phyloP scores from a whole-genome alignment of 31 red algal genomes.

The Asparagopsis taxiformis region DNA sequence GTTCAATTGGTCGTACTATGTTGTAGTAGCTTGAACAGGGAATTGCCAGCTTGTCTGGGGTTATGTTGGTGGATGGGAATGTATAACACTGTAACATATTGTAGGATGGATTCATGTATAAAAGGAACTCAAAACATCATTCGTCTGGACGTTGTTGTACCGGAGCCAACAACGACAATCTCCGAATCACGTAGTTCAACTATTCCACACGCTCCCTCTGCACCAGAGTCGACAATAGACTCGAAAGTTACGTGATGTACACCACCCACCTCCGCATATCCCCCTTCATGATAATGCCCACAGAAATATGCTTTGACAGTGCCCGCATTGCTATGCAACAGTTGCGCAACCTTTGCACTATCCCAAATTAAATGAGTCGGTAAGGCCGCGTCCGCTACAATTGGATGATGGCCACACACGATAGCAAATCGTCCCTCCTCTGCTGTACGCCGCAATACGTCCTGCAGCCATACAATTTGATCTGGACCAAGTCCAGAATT shows the following conservation, averaged over 20 bases:
- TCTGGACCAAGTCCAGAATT: conserved; percentile 64
- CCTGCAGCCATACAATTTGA: conserved; percentile 72
- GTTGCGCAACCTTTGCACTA: conserved; percentile 14
- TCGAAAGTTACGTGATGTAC: conserved; percentile 85
- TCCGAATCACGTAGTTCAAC: conserved; percentile 7
- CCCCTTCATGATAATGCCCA: conserved; percentile 79
- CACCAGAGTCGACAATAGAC: conserved; percentile 56
- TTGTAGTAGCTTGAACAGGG: no score
- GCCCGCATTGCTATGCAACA: conserved; percentile 32
- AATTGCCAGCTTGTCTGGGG: background rate
- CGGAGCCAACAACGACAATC: conserved; percentile 1
- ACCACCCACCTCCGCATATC: conserved; percentile 51
- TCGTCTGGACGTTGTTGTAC: background rate
- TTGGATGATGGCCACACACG: conserved; percentile 71
- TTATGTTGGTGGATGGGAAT: background rate
- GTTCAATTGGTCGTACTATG: no score
- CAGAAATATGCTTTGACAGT: conserved; percentile 71
- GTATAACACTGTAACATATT: no score
- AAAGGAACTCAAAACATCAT: background rate
- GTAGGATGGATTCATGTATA: no score
- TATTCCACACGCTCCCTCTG: conserved; percentile 14
- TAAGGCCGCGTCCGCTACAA: conserved; percentile 25
- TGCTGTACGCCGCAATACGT: conserved; percentile 15
- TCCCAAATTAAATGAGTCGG: conserved; percentile 68
- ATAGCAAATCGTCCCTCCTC: conserved; percentile 24